Evolutionary conservation across 73 alveolate genomes (phyloP).

Genomic region (Paramecium caudatum): DNA sequence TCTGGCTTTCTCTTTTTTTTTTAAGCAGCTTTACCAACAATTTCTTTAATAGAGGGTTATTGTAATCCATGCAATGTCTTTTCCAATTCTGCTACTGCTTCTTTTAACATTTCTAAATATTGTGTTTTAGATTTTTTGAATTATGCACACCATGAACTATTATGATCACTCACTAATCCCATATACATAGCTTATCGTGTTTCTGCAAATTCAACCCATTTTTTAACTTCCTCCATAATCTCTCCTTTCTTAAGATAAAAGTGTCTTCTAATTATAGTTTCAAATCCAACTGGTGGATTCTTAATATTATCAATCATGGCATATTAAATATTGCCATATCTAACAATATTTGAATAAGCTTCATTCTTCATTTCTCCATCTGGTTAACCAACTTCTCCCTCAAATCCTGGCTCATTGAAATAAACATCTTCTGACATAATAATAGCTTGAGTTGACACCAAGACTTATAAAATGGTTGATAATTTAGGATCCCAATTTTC

Average conservation of each 20-base stretch:
- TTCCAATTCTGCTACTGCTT: constrained; percentile 80
- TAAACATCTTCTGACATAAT: constrained; percentile 89
- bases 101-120: constrained; percentile 80
- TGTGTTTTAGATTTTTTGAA: constrained; percentile 80
- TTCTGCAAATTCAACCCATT: constrained; percentile 86
- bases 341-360: constrained; percentile 94
- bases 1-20: constrained; percentile 65
- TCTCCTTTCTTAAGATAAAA: constrained; percentile 88
- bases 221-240: constrained; percentile 82
- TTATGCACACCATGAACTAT: constrained; percentile 90
- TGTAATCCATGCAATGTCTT: constrained; percentile 79
- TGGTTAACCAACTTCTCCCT: constrained; percentile 92
- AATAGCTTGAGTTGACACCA: constrained; percentile 86
- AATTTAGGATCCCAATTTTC: constrained; percentile 92
- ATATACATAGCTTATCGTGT: constrained; percentile 86
- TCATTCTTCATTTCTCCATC: constrained; percentile 96
- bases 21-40: constrained; percentile 27
- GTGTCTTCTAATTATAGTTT: constrained; percentile 83
- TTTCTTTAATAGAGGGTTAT: constrained; percentile 74
- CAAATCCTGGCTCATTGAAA: constrained; percentile 89
- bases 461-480: constrained; percentile 81
- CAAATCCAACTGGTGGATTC: constrained; percentile 97
- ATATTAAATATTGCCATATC: constrained; percentile 93
- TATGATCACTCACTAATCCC: constrained; percentile 94
- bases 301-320: constrained; percentile 97